Base-by-base conservation (phyloP, 2,329 filamentous ascomycete species). In the Botrytis fabae region DNA sequence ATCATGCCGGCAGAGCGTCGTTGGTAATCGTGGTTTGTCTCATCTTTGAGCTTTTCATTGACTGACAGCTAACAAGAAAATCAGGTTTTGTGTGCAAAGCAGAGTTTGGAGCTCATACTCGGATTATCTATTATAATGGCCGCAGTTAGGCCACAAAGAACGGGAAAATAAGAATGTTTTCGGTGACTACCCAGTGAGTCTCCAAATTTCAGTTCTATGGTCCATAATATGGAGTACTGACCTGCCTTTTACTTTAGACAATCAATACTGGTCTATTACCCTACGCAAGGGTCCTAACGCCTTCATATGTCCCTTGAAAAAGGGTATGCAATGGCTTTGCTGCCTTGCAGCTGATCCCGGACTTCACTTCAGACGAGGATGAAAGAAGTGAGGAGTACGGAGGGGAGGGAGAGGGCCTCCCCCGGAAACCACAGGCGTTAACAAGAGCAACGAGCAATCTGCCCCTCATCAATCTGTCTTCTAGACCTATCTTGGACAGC, bases 131-230 rank as follows among this genome's bases (percentile, higher is more conserved):
- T 20, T 20, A 2, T 10, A 10, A 8, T 59, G 6, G 14, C 18
- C 14, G 51, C 5, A 6, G 12, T n/a, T 14, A 28, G 14, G n/a
- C 10, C 51, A 12, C 16, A 54, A 25, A 10, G 4, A 6, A 28
- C 4, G 16, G 4, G 4, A 8, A 18, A n/a, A n/a, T 1, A 51
- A 25, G 2, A n/a, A 18, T 14, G 0, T n/a, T n/a, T 16, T 25
- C 22, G 25, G 16, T 3, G 8, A 14, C 14, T 38, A 1, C 38
- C 35, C 14, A 25, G 60, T 57, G n/a, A 57, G n/a, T 57, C 14
- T 57, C 3, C n/a, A 3, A 5, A 57, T 32, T 57, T 57, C 2
- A 28, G 6, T 54, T 8, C 51, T 7, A 28, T 4, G 8, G 14
- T 18, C 16, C 51, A 18, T 57, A 9, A n/a, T 16, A 7, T 2